Conservation (phyloP, 1,284 basidiomycete species). For the Cutaneotrichosporon dermatis region DNA sequence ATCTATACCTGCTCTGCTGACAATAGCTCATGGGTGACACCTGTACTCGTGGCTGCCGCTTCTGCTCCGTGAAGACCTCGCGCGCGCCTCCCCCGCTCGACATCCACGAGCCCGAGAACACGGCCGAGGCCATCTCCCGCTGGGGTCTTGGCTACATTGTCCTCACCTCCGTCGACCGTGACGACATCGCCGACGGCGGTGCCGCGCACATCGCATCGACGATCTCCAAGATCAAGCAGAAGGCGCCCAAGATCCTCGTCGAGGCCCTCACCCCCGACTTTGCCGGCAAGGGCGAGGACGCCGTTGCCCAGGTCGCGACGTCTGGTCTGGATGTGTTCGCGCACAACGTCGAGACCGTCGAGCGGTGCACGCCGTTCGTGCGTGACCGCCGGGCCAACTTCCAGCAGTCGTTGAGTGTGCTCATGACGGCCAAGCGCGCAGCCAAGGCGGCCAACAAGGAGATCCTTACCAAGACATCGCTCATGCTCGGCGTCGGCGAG, state of each 20-base stretch:
- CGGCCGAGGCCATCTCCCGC: slow-evolving; percentile 93
- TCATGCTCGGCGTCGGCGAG: slow-evolving; percentile 98
- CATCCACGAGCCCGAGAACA: slow-evolving; percentile 95
- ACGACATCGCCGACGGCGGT: slow-evolving; percentile 90
- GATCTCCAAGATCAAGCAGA: slow-evolving; percentile 91
- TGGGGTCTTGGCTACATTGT: slow-evolving; percentile 99
- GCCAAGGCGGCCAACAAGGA: slow-evolving; percentile 73
- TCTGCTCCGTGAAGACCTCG: slow-evolving; percentile 97
- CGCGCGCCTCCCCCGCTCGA: slow-evolving; percentile 83
- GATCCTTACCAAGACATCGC: slow-evolving; percentile 92
- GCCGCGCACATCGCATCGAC: slow-evolving; percentile 92
- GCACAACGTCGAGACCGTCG: slow-evolving; percentile 95
- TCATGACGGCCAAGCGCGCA: slow-evolving; percentile 76
- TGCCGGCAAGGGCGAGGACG: slow-evolving; percentile 62
- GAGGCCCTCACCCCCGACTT: slow-evolving; percentile 98
- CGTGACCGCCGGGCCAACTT: slow-evolving; percentile 93
- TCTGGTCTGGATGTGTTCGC: slow-evolving; percentile 97
- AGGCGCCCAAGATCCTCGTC: slow-evolving; percentile 91
- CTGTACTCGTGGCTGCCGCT: slow-evolving; percentile 94
- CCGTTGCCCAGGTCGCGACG: slow-evolving; percentile 76
- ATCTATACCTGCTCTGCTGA: background rate
- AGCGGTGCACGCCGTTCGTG: slow-evolving; percentile 88
- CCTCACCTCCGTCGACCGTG: slow-evolving; percentile 91
- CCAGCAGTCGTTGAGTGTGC: slow-evolving; percentile 78
- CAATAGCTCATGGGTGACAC: slow-evolving; percentile 96